Base-by-base conservation (phyloP, 257 asterid genomes). In the Jacaranda mimosifolia region DNA sequence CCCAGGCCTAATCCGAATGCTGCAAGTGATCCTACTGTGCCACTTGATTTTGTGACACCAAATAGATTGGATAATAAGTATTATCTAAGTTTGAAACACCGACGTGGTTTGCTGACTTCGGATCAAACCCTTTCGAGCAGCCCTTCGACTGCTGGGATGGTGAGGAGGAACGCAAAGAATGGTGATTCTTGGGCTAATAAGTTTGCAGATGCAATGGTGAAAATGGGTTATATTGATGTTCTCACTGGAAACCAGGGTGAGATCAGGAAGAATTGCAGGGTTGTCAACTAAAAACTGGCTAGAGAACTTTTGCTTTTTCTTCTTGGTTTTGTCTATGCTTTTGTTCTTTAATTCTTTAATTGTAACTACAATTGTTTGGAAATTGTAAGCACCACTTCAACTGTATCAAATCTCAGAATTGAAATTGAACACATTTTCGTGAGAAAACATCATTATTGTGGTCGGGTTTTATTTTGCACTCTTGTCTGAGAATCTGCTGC, bases 161-260 rank as follows among this genome's bases (percentile, higher is more conserved):
- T 72, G 52, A 60, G 14, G 60, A 55, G 40, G 42, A 80, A 79
- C 12, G 88, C 87, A 0, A 68, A 11, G 43, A 10, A 64, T 52
- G 77, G 75, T 18, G 26, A 6, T 14, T 11, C 3, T 3, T 87
- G 88, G 87, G 78, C 68, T 42, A 15, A n/a, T 6, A 75, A 75
- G 52, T 87, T 80, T 64, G 87, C 74, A 13, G 64, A 57, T 55
- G 91, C 91, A 14, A 84, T 82, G 87, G 86, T 84, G 36, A 55
- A 45, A 11, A 63, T 87, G 91, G 91, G 89, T 6, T 56, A 77
- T 0, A 77, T 86, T 4, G 91, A 78, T 3, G 89, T 86, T 32
- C 78, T 82, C 15, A 80, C 83, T 0, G 83, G 90, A 0, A 39
- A 9, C 9, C 68, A 70, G 0, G 88, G 88, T 3, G 91, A 82